Base-by-base conservation (phyloP, 371 early-diverging fungal genomes). In the Rhizomucor miehei region DNA sequence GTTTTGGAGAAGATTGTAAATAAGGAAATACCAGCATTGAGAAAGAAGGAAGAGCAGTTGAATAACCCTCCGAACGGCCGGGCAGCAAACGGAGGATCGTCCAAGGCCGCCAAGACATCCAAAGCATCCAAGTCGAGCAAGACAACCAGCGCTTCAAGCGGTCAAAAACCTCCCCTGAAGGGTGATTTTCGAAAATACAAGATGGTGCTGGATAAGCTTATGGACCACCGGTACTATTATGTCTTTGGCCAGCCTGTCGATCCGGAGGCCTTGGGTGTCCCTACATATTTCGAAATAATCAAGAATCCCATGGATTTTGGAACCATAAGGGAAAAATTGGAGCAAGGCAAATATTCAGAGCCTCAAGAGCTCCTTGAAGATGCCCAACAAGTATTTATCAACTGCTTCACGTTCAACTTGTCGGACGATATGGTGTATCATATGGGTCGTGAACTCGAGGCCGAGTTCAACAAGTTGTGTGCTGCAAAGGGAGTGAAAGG, bases 391-490 rank as follows among this genome's bases (percentile, higher is more conserved):
- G 68, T 90, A 29, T 73, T 95, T 46, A 53, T 66, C 44, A 97
- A 97, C 71, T 94, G 95, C 65, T 85, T 82, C 48, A 66, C 77
- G 41, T 97, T 94, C 72, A 97, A 97, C 63, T 70, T 80, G 14
- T 70, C 82, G 2, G 92, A 86, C 16, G 78, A 88, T 19, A 86
- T 87, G 12, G 90, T 96, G 1, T 80, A 85, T 58, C 54, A 76
- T 17, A 78, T 80, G 70, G 90, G 86, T 0, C 51, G 65, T 40
- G 66, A 72, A 16, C 47, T 91, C 2, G 84, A 89, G 52, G 44
- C 53, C 10, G 73, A 80, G 4, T 90, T 90, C 56, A 69, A 83
- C 9, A 23, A 60, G 13, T 72, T 82, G 29, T 89, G 89, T 35
- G 56, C 41, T 16, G 63, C 58, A 20, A 65, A 60, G 40, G 63